Conservation (phyloP, 805 yeast genomes). For the Helenozyma baotianmanensis region DNA sequence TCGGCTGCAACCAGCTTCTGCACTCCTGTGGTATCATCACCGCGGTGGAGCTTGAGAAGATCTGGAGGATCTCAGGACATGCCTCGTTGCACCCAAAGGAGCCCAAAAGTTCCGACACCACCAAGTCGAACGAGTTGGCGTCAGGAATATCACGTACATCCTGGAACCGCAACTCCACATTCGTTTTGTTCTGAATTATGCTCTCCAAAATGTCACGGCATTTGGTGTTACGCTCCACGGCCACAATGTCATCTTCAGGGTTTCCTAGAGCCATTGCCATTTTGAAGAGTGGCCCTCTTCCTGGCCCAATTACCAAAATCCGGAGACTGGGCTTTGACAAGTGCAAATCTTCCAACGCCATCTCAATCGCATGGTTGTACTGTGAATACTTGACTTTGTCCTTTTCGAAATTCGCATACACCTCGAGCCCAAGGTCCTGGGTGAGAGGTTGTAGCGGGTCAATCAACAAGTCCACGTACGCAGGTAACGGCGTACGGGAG, state of each 20-base stretch:
- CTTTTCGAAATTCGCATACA: slow-evolving; percentile 67
- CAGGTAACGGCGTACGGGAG: background rate
- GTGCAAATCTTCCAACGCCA: slow-evolving; percentile 40
- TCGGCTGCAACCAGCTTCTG: slow-evolving; percentile 61
- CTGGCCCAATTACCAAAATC: slow-evolving; percentile 77
- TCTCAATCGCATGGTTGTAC: slow-evolving; percentile 60
- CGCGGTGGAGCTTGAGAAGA: slow-evolving; percentile 36
- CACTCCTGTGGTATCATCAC: slow-evolving; percentile 45
- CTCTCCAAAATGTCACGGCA: slow-evolving; percentile 50
- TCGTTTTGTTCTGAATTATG: slow-evolving; percentile 35
- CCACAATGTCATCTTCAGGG: slow-evolving; percentile 23
- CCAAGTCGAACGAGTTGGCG: slow-evolving; percentile 40
- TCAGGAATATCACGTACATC: slow-evolving; percentile 50
- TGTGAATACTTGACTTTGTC: slow-evolving; percentile 66
- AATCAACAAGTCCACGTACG: slow-evolving; percentile 16
- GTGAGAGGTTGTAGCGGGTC: slow-evolving; percentile 72
- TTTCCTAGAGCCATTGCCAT: slow-evolving; percentile 18
- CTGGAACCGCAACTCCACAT: slow-evolving; percentile 46
- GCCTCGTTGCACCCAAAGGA: slow-evolving; percentile 92
- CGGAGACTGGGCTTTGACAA: slow-evolving; percentile 1
- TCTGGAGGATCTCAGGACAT: slow-evolving; percentile 65
- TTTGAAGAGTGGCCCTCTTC: slow-evolving; percentile 77
- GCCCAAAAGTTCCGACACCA: slow-evolving; percentile 80
- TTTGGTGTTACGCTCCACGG: slow-evolving; percentile 69
- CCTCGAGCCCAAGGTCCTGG: slow-evolving; percentile 49